phyloP scores from a whole-genome alignment of 2,329 filamentous ascomycete genomes.

The Pseudopyricularia cyperi region DNA sequence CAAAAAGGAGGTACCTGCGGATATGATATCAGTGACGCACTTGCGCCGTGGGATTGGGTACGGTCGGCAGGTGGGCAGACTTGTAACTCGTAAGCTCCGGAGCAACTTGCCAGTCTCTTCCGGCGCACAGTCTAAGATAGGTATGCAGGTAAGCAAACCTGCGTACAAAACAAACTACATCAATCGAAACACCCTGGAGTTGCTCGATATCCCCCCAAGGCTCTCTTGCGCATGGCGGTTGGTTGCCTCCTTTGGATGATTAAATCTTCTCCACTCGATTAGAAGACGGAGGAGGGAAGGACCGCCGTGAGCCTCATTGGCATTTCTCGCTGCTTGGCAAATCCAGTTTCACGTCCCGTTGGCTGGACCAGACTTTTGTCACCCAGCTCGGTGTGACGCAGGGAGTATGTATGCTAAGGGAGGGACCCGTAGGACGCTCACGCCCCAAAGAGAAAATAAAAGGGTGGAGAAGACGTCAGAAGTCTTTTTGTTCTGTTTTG shows the following conservation, averaged over 20 bases:
- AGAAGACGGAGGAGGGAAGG: not conserved
- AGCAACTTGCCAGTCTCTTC: not conserved
- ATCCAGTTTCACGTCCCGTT: not conserved
- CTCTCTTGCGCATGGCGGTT: not conserved
- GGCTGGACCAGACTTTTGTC: not conserved
- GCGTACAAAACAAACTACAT: not conserved
- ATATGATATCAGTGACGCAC: not conserved
- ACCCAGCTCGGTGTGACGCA: not conserved
- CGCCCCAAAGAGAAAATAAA: too few species aligned
- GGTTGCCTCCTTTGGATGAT: not conserved
- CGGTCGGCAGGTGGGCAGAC: not conserved
- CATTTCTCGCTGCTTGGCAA: not conserved
- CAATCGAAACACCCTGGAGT: not conserved
- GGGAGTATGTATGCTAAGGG: not conserved
- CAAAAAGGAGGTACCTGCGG: not conserved
- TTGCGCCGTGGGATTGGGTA: not conserved
- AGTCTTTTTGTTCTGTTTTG: not conserved
- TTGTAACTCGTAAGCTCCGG: not conserved
- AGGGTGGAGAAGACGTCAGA: not conserved
- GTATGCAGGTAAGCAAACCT: too few species aligned
- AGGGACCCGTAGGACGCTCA: too few species aligned
- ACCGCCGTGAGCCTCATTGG: not conserved
- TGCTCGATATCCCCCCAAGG: not conserved
- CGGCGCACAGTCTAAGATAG: too few species aligned
- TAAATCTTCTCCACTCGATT: not conserved